These are phyloP conservation scores for Fonsecaea pedrosoi DNA, from an alignment of 2,329 filamentous ascomycete species.

Conservation along the genomic window DNA sequence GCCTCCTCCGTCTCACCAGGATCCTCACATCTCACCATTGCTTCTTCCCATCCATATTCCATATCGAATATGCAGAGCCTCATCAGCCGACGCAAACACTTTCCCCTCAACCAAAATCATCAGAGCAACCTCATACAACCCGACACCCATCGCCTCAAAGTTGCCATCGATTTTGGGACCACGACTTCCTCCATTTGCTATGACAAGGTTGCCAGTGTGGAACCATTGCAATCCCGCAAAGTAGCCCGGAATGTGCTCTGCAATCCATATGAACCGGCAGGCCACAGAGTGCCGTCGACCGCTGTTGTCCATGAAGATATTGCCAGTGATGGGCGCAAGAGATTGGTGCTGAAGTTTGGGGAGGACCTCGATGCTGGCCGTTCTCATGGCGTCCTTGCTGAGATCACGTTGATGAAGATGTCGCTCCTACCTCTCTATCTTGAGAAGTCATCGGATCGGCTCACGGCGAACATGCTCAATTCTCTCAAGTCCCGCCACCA, in stretches of 20 bases:
- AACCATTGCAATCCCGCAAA: not conserved
- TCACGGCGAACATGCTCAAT: not conserved
- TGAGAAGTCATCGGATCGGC: not conserved
- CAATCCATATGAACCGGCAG: not conserved
- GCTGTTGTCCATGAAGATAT: not conserved
- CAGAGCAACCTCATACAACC: not conserved
- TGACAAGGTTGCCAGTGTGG: not conserved
- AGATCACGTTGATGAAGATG: not conserved
- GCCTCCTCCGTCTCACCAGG: not conserved
- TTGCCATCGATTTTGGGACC: not conserved
- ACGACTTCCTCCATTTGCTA: not conserved
- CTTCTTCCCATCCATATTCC: not conserved
- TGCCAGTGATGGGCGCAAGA: not conserved
- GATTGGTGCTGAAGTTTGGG: not conserved
- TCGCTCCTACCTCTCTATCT: not conserved
- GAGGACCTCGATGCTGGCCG: not conserved
- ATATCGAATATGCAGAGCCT: not conserved
- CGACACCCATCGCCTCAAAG: not conserved
- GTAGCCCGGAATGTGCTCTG: not conserved
- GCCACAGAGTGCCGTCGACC: not conserved
- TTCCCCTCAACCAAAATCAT: not conserved
- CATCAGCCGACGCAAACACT: not conserved
- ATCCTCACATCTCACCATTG: not conserved
- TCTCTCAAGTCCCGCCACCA: not conserved
- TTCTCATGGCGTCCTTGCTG: not conserved